Conservation (phyloP, 1,284 basidiomycete species). For the Amylostereum chailletii region DNA sequence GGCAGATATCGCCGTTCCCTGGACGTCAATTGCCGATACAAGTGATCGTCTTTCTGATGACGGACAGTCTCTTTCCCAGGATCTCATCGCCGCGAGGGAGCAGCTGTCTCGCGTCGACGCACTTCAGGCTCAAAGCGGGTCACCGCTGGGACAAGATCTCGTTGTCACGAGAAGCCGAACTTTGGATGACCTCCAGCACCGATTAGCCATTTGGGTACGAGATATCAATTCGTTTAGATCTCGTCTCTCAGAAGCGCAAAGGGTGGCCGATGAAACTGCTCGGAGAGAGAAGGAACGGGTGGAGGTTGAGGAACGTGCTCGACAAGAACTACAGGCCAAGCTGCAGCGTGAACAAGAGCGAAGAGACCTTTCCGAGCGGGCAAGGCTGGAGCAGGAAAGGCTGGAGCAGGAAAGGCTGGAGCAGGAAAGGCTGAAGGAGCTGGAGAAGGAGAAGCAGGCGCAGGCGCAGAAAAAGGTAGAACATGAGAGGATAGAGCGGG, state of each 20-base stretch:
- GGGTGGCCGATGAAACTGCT: neutral
- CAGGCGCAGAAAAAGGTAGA: constrained; percentile 10
- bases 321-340: constrained; percentile 17
- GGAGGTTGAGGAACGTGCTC: constrained; percentile 25
- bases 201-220: neutral
- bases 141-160: no score
- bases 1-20: no score
- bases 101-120: no score
- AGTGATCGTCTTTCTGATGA: no score
- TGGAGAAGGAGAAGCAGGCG: constrained; percentile 18
- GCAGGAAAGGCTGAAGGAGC: constrained; percentile 16
- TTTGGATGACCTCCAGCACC: no score
- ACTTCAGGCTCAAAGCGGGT: no score
- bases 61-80: no score
- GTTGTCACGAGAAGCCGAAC: no score
- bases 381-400: constrained; percentile 13
- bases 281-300: constrained; percentile 22
- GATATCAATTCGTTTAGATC: constrained; percentile 20
- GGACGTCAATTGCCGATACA: no score
- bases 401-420: constrained; percentile 14
- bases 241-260: no score
- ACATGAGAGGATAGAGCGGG: constrained; percentile 20
- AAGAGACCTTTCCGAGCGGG: neutral
- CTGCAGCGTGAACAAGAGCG: neutral
- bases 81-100: no score